Evolutionary conservation across 2,329 filamentous ascomycete genomes (phyloP).

Genomic region (Aspergillus unguis): DNA sequence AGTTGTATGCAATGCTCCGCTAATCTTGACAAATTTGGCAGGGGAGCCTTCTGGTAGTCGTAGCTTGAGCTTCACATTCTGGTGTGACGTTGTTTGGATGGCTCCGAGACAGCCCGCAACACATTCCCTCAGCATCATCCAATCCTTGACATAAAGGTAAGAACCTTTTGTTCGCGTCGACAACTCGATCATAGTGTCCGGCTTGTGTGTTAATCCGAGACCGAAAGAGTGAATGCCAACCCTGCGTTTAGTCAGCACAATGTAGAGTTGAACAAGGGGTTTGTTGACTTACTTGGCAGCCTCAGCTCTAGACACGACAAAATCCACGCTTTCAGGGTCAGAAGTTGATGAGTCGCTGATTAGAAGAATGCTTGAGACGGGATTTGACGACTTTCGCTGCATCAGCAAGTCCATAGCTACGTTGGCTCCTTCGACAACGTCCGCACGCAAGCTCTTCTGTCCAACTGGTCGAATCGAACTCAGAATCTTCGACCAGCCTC

Average conservation of each 20-base stretch:
- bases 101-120: conserved; percentile 88
- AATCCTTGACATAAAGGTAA: conserved; percentile 98
- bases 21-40: conserved; percentile 98
- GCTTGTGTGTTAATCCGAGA: conserved; percentile 93
- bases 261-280: not conserved
- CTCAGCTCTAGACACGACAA: conserved; percentile 93
- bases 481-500: conserved; percentile 82
- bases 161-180: conserved; percentile 94
- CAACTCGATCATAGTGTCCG: conserved; percentile 96
- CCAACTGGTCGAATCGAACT: conserved; percentile 87
- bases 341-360: conserved; percentile 97
- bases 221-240: conserved; percentile 97
- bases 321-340: conserved; percentile 92
- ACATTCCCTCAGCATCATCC: conserved; percentile 99
- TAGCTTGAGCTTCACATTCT: conserved; percentile 94
- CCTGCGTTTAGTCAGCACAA: conserved; percentile 44
- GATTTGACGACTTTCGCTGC: conserved; percentile 95
- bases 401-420: conserved; percentile 98
- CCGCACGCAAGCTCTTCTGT: conserved; percentile 92
- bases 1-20: conserved; percentile 89
- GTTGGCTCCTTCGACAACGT: conserved; percentile 96
- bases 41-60: conserved; percentile 93
- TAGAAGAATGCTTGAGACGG: conserved; percentile 88
- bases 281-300: conserved; percentile 74
- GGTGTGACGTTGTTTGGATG: conserved; percentile 92